Percentiles rank a stretch among this genome's conserved stretches.
phyloP scores from a whole-genome alignment of 495 filamentous ascomycete species.

The Zalerion maritima region DNA sequence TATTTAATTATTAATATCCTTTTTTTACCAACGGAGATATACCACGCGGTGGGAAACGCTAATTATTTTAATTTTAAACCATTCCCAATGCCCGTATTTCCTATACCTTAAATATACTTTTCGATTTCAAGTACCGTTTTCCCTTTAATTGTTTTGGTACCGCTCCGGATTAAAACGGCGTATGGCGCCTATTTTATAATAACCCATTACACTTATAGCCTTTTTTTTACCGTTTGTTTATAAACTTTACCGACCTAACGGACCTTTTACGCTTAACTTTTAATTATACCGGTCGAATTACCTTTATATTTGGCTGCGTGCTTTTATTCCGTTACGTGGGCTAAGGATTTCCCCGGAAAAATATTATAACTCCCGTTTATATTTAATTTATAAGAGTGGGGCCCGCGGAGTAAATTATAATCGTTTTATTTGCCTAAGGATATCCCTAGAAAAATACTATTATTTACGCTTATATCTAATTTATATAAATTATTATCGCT shows the following conservation, averaged over 20 bases:
- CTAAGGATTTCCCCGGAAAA: conserved; percentile 7
- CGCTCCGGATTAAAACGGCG: background rate
- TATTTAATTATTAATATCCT: no score
- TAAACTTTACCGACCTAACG: conserved; percentile 1
- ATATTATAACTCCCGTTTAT: conserved; percentile 4
- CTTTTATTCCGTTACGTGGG: conserved; percentile 6
- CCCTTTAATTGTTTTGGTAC: conserved; percentile 1
- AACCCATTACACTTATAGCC: conserved; percentile 5
- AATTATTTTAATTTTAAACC: conserved; percentile 1
- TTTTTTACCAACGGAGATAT: no score
- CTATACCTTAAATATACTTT: conserved; percentile 5
- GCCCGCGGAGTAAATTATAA: conserved; percentile 6
- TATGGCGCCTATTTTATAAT: conserved; percentile 1
- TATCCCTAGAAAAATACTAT: conserved; percentile 7
- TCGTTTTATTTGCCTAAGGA: no score
- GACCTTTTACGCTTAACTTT: conserved; percentile 3
- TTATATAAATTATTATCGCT: conserved; percentile 5
- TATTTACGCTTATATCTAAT: conserved; percentile 8
- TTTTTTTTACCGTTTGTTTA: conserved; percentile 1
- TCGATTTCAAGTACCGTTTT: background rate
- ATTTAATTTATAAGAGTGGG: conserved; percentile 5
- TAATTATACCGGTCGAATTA: conserved; percentile 4
- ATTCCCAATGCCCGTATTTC: conserved; percentile 5
- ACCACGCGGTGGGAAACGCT: no score
- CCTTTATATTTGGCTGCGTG: no score